Base-by-base conservation (phyloP, 192 early-diverging fungal species). In the Rhizophagus sp. region DNA sequence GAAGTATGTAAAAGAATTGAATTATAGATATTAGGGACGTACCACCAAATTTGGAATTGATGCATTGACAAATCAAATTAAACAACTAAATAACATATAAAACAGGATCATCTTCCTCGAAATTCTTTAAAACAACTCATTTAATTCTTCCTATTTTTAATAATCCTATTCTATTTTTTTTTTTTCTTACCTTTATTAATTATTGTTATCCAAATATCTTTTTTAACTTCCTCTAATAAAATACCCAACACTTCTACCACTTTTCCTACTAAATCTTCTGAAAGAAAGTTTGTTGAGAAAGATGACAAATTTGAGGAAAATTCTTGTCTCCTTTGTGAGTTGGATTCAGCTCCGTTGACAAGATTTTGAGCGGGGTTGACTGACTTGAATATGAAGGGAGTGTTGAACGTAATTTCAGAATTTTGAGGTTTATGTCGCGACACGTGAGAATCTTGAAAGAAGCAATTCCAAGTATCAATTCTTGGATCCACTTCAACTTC, bases 211-310 rank as follows among this genome's bases (percentile, higher is more conserved):
- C 69, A 62, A 2, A 79, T 67, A 39, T 79, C 25, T 34, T 13
- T n/a, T 19, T 71, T 79, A 6, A 79, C 25, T 36, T 71, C 78
- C 17, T 79, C 78, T 49, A 79, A 79, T 19, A 52, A 13, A 41
- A 22, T 50, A 7, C 78, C 68, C 17, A 79, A 27, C 0, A 79
- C 52, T 36, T 79, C 78, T 15, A 79, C 52, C 12, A 79, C 50
- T 71, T 71, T 69, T 24, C 34, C 34, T 25, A 79, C 67, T 71
- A 41, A 50, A 34, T 79, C 78, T 71, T 79, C 78, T n/a, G 78
- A 71, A 22, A 62, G 24, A 25, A 39, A 12, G 44, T 47, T 47
- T 12, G 63, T 24, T 17, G 75, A 41, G 5, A 66, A 65, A 27
- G 62, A 47, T 4, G 75, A 66, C 27, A 27, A 65, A 30, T 27